Percentiles rank a stretch among this genome's conserved stretches.
Conservation (phyloP, 148 eudicot genomes). For the Nepenthes gracilis region DNA sequence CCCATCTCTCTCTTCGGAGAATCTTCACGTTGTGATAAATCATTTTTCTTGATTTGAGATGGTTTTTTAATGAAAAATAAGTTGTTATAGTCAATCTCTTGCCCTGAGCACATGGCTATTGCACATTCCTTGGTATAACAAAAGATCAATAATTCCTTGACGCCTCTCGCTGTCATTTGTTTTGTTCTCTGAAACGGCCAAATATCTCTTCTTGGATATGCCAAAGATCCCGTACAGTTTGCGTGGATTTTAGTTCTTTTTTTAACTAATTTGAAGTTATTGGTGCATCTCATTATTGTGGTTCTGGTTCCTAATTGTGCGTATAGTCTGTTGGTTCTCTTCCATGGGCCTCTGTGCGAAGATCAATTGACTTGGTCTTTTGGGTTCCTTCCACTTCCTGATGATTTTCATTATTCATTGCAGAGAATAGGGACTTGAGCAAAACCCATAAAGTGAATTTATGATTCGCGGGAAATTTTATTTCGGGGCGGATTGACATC, state of each 20-base stretch:
- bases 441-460: neutral
- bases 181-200: conserved; percentile 11
- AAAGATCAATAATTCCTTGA: neutral
- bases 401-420: conserved; percentile 7
- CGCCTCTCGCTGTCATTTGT: conserved; percentile 18
- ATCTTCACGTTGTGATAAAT: conserved; percentile 12
- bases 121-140: conserved; percentile 16
- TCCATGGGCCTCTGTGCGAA: conserved; percentile 14
- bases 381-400: conserved; percentile 16
- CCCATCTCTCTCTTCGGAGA: conserved; percentile 7
- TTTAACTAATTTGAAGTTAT: conserved; percentile 3
- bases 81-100: conserved; percentile 11
- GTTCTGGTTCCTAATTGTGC: neutral
- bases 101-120: conserved; percentile 23
- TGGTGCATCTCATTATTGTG: neutral
- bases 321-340: neutral
- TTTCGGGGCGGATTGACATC: neutral
- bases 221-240: conserved; percentile 18
- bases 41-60: neutral
- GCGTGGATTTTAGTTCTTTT: neutral
- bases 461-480: neutral
- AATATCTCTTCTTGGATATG: conserved; percentile 42
- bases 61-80: neutral
- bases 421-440: neutral
- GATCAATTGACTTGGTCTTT: conserved; percentile 9